phyloP scores from a whole-genome alignment of 108 stramenopile species.

The Fragilaria crotonensis region DNA sequence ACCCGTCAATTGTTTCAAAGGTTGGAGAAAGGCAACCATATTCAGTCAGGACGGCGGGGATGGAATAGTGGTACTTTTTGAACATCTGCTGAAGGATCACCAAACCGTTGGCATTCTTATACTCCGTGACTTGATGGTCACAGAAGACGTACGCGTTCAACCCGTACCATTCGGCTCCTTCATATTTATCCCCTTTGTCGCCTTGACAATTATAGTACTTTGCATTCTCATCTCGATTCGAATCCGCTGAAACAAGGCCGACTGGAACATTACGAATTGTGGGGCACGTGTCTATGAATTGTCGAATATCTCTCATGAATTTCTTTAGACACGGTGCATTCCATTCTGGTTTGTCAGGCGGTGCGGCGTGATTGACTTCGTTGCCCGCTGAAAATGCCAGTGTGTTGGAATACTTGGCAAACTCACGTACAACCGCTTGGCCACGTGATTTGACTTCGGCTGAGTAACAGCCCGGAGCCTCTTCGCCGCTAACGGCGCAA shows the following conservation, averaged over 20 bases:
- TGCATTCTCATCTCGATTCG: slow-evolving; percentile 3
- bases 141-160: slow-evolving; percentile 34
- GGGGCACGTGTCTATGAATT: slow-evolving; percentile 15
- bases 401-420: slow-evolving; percentile 33
- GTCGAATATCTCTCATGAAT: slow-evolving; percentile 37
- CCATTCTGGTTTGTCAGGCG: slow-evolving; percentile 1
- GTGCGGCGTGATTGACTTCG: slow-evolving; percentile 22
- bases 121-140: slow-evolving; percentile 3
- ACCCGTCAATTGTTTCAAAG: slow-evolving; percentile 28
- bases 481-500: slow-evolving; percentile 19
- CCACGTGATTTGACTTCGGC: slow-evolving; percentile 26
- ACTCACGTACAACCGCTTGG: slow-evolving; percentile 25
- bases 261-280: slow-evolving; percentile 25
- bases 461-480: slow-evolving; percentile 37
- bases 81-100: not conserved
- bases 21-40: slow-evolving; percentile 29
- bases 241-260: slow-evolving; percentile 27
- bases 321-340: slow-evolving; percentile 43
- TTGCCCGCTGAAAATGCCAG: slow-evolving; percentile 39
- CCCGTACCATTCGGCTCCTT: slow-evolving; percentile 40
- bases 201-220: slow-evolving; percentile 31
- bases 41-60: slow-evolving; percentile 36
- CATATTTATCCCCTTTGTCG: slow-evolving; percentile 22
- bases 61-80: slow-evolving; percentile 6
- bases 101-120: not conserved